Conservation (phyloP, 805 yeast species). For the Osmozyma mogii region DNA sequence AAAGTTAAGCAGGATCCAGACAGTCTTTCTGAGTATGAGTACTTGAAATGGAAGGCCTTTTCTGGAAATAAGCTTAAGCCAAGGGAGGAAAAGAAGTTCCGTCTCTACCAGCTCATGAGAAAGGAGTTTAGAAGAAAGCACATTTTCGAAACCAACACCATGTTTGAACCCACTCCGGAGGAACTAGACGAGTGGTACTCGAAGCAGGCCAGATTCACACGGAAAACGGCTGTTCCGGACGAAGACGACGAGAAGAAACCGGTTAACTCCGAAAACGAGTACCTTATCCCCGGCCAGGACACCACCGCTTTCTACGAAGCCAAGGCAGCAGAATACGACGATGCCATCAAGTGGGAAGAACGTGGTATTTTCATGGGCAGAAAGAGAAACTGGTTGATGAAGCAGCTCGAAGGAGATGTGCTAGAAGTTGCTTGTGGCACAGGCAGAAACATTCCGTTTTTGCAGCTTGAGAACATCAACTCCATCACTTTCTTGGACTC, state of each 20-base stretch:
- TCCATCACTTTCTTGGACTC: constrained; percentile 85
- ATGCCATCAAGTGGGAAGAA: constrained; percentile 71
- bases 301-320: constrained; percentile 73
- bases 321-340: constrained; percentile 76
- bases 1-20: constrained; percentile 29
- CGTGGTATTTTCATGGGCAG: constrained; percentile 49
- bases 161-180: constrained; percentile 35
- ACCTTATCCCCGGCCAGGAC: constrained; percentile 64
- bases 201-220: constrained; percentile 21
- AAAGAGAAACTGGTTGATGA: constrained; percentile 74
- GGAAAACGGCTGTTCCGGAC: constrained; percentile 18
- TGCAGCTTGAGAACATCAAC: constrained; percentile 49
- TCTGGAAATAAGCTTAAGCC: constrained; percentile 52
- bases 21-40: constrained; percentile 53
- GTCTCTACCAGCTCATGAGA: constrained; percentile 50
- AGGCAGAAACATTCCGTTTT: constrained; percentile 80
- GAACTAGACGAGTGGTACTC: constrained; percentile 36
- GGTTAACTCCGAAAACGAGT: constrained; percentile 27
- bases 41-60: constrained; percentile 51
- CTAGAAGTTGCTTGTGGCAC: constrained; percentile 95
- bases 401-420: constrained; percentile 76
- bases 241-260: constrained; percentile 3
- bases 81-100: constrained; percentile 52
- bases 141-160: constrained; percentile 22
- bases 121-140: constrained; percentile 36